These are phyloP conservation scores for Capsicum chinense DNA, from an alignment of 257 asterid species.

Conservation along the genomic window DNA sequence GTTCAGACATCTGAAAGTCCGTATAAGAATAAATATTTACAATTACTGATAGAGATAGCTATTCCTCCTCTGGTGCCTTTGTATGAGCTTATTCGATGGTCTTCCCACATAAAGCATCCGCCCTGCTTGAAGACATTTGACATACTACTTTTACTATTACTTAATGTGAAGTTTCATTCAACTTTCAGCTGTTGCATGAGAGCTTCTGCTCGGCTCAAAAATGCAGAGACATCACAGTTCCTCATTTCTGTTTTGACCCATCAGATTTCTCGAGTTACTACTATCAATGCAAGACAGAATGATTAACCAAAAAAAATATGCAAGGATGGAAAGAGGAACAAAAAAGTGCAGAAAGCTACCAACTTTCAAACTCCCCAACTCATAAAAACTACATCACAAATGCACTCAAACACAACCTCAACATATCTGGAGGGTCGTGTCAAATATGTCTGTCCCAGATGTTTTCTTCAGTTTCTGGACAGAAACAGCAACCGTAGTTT, in stretches of 20 bases:
- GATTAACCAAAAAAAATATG: neutral
- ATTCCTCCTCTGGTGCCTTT: no score
- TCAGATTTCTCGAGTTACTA: neutral
- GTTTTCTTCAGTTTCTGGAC: slow-evolving; percentile 17
- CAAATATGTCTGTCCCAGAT: slow-evolving; percentile 5
- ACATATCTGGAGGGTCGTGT: neutral
- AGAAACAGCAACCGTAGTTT: neutral
- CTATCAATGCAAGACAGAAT: neutral
- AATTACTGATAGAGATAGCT: no score
- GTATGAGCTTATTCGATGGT: no score
- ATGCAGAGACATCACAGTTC: neutral
- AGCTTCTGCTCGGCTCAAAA: slow-evolving; percentile 49
- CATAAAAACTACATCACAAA: neutral
- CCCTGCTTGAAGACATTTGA: no score
- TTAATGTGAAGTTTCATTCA: slow-evolving; percentile 29
- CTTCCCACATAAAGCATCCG: no score
- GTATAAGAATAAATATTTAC: no score
- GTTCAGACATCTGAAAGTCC: no score
- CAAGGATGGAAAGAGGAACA: neutral
- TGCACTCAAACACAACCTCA: slow-evolving; percentile 16
- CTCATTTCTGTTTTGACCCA: slow-evolving; percentile 32
- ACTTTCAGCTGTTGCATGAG: slow-evolving; percentile 64
- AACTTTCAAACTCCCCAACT: neutral
- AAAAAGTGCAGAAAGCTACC: neutral
- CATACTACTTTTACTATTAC: no score